These are phyloP conservation scores for Chamaecyparis obtusa DNA, from an alignment of 75 land plant genomes.

Conservation along the genomic window DNA sequence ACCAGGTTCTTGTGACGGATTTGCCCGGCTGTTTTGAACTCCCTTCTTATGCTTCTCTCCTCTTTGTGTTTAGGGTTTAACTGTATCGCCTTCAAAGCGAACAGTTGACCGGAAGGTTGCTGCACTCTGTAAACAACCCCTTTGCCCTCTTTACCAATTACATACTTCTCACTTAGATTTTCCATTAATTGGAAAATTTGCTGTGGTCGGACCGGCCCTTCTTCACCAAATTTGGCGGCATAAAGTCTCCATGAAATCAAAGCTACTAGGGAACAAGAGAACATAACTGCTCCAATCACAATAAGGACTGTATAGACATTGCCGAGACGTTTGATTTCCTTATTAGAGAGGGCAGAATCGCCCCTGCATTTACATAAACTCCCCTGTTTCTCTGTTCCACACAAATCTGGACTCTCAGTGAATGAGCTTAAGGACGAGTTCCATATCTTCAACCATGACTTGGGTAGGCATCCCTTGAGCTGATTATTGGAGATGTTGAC, in stretches of 20 bases:
- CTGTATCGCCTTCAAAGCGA: conserved; percentile 54
- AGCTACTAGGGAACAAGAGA: not conserved
- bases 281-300: not conserved
- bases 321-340: not conserved
- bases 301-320: not conserved
- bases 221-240: conserved; percentile 44
- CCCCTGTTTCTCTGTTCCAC: conserved; percentile 5
- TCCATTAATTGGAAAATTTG: conserved; percentile 54
- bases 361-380: not conserved
- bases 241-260: not conserved
- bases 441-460: not conserved
- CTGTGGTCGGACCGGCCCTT: conserved; percentile 17
- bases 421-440: not conserved
- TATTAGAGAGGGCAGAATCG: not conserved
- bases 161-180: conserved; percentile 27
- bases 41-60: conserved; percentile 40
- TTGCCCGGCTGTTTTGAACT: conserved; percentile 54
- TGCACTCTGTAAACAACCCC: conserved; percentile 65
- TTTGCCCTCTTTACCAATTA: conserved; percentile 60
- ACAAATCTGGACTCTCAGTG: not conserved
- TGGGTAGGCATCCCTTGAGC: not conserved
- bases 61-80: conserved; percentile 20
- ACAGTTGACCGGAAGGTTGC: conserved; percentile 31
- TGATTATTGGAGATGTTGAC: not conserved
- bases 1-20: conserved; percentile 67